Conservation (phyloP, 768 basidiomycete species). For the Mycena albidolilacea region DNA sequence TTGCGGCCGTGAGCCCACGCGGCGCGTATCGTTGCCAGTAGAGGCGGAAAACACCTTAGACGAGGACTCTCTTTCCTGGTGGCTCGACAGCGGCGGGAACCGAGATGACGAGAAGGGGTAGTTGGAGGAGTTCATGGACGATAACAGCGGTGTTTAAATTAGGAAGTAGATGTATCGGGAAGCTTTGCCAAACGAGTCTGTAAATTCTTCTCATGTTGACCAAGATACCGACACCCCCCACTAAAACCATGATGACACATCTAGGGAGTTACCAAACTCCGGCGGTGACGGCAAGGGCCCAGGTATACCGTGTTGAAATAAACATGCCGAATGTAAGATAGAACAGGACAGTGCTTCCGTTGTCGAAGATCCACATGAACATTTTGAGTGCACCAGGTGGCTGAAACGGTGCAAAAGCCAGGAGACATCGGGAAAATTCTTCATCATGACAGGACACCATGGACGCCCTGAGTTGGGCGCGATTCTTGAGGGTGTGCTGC, state of each 20-base stretch:
- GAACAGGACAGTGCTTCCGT: not conserved
- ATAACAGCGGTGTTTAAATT: constrained; percentile 5
- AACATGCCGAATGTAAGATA: constrained; percentile 8
- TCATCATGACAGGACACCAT: constrained; percentile 3
- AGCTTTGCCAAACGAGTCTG: not conserved
- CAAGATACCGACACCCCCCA: not conserved
- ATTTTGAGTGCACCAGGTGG: not conserved
- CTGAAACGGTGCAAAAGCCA: not conserved
- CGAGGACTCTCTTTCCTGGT: constrained; percentile 28
- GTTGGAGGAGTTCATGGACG: not conserved
- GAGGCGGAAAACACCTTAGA: constrained; percentile 32
- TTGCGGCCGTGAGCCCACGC: constrained; percentile 23
- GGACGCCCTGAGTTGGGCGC: not conserved
- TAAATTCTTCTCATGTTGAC: not conserved
- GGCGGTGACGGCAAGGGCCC: not conserved
- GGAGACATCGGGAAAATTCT: not conserved
- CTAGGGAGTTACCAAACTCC: constrained; percentile 4
- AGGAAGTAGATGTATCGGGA: constrained; percentile 13
- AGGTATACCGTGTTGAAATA: not conserved
- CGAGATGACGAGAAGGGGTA: constrained; percentile 9
- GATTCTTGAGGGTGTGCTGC: not conserved
- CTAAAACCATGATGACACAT: constrained; percentile 18
- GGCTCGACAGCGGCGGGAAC: not conserved
- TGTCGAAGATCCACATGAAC: not conserved
- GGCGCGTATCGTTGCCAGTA: constrained; percentile 2